Evolutionary conservation across 108 stramenopile species (phyloP).

Genomic region (Fragilariopsis cylindrus): DNA sequence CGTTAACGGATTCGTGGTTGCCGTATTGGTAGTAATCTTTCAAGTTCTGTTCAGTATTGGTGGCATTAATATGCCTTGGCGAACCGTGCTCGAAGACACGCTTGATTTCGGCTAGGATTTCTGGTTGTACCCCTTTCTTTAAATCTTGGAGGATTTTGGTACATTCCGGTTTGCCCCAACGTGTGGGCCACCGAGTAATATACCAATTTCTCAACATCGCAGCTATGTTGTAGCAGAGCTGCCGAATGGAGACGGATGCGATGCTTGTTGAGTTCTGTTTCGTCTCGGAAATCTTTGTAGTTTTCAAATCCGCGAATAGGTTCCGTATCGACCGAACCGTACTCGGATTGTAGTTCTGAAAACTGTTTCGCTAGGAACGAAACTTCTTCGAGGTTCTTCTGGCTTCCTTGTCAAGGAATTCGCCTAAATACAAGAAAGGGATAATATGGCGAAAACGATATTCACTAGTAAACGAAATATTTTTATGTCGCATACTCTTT

Average conservation of each 20-base stretch:
- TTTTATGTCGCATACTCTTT: not conserved
- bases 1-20: constrained; percentile 15
- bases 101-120: not conserved
- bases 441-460: not conserved
- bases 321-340: not conserved
- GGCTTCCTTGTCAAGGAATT: not conserved
- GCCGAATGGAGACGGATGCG: not conserved
- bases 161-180: not conserved
- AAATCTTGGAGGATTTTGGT: not conserved
- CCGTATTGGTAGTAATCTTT: constrained; percentile 15
- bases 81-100: constrained; percentile 7
- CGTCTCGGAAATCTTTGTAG: not conserved
- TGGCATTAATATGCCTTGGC: not conserved
- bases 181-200: constrained; percentile 12
- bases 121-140: not conserved
- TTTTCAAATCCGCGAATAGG: not conserved
- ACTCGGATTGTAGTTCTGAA: not conserved
- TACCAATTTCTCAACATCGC: not conserved
- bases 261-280: not conserved
- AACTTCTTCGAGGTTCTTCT: not conserved
- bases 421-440: not conserved
- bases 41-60: constrained; percentile 17
- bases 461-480: not conserved
- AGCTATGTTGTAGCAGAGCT: constrained; percentile 1
- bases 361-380: too few relatives aligned